Percentiles rank a stretch among this genome's conserved stretches.
phyloP scores from a whole-genome alignment of 768 basidiomycete genomes.

The Termitomyces eurrhizus region DNA sequence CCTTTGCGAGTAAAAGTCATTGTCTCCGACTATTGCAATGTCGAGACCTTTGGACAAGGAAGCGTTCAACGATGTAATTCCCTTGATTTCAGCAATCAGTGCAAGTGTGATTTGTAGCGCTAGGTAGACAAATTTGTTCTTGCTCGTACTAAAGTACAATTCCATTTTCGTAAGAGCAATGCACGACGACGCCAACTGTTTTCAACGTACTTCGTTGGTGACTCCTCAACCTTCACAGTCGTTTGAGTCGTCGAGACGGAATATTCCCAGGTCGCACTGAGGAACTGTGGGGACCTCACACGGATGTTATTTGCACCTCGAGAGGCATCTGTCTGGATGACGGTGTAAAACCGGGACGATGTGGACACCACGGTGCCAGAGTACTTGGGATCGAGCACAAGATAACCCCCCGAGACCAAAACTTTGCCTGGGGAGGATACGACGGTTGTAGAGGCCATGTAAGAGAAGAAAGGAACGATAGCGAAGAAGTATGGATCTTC shows the following conservation, averaged over 20 bases:
- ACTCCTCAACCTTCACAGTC: slow-evolving; percentile 28
- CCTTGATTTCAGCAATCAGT: slow-evolving; percentile 60
- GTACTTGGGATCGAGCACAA: slow-evolving; percentile 86
- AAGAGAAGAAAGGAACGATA: slow-evolving; percentile 10
- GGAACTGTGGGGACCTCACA: slow-evolving; percentile 90
- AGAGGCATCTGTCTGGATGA: slow-evolving; percentile 41
- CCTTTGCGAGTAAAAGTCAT: slow-evolving; percentile 97
- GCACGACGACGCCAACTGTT: slow-evolving; percentile 3
- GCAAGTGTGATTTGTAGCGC: slow-evolving; percentile 76
- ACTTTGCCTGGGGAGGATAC: slow-evolving; percentile 96
- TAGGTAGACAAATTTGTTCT: slow-evolving; percentile 91
- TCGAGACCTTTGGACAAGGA: slow-evolving; percentile 55
- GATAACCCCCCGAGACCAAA: slow-evolving; percentile 92
- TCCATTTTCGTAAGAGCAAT: slow-evolving; percentile 11
- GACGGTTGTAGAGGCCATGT: slow-evolving; percentile 54
- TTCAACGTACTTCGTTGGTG: slow-evolving; percentile 35
- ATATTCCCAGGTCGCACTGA: slow-evolving; percentile 77
- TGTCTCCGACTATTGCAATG: slow-evolving; percentile 85
- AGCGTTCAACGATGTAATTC: slow-evolving; percentile 35
- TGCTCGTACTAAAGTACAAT: slow-evolving; percentile 35
- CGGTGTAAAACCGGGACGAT: slow-evolving; percentile 90
- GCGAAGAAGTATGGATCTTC: background rate
- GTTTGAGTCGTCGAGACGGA: slow-evolving; percentile 37
- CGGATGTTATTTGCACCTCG: slow-evolving; percentile 42
- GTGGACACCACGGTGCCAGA: slow-evolving; percentile 89